Evolutionary conservation across 192 early-diverging fungal genomes (phyloP), one percentile per base, ranked within the genome.

Genomic region (Fimicolochytrium jonesii): DNA sequence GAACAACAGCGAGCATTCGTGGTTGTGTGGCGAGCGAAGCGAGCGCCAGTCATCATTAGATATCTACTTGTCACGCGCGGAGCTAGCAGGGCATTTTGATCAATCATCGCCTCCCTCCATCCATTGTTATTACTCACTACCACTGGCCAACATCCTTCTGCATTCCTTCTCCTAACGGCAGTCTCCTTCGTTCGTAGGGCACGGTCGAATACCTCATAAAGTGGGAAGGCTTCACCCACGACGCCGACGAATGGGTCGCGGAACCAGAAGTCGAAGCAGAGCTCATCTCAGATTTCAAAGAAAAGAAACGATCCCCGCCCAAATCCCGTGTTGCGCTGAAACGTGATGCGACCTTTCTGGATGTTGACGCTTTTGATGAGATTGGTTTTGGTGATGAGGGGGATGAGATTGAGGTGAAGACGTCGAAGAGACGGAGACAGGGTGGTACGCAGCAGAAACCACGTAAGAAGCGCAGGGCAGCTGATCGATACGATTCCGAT

Each of bases 161-260:
- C n/a, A n/a, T n/a, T n/a, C n/a, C n/a, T n/a, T n/a, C n/a, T n/a
- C n/a, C n/a, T n/a, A n/a, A n/a, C n/a, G n/a, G n/a, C n/a, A n/a
- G n/a, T n/a, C n/a, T n/a, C n/a, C n/a, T 18, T 47, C n/a, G 9
- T 7, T 15, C 39, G 11, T 22, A 33, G 28, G 56, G 56, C n/a
- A 5, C 32, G n/a, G 32, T 43, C n/a, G 30, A 52, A 6, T 66
- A 36, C 37, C 44, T 66, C 7, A 34, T 66, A 29, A 66, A 66
- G 36, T 58, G 43, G 55, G 42, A 48, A 29, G 56, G 53, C 6
- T 50, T 47, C 30, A 7, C 23, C 17, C 51, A 66, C 25, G 61
- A 64, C 41, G 61, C 61, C 49, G 44, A 64, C 41, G 61, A 64
- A 51, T 64, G 55, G 53, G 25, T 66, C 28, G 30, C 33, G 0